Base-by-base conservation (phyloP, 305 asterid genomes). In the Ilex paraguariensis region DNA sequence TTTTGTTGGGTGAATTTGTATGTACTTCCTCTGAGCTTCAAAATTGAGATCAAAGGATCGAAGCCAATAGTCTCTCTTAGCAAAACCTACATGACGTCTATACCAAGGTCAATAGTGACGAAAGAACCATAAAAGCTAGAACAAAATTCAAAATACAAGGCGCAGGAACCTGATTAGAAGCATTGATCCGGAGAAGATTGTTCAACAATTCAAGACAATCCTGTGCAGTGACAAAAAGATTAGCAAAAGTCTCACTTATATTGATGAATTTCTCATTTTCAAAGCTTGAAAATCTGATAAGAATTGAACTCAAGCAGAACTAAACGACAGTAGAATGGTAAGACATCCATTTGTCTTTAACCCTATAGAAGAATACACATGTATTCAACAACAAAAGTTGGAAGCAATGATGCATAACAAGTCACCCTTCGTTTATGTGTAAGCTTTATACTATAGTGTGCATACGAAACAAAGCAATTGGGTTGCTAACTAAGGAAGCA, bases 1-100 rank as follows among this genome's bases (percentile, higher is more conserved):
- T 90, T 90, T 80, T 93, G 95, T 83, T 90, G 92, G 60, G 95
- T 84, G 75, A 90, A 93, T 75, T 83, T 93, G 73, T 81, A 90
- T 76, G 88, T 66, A 68, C 83, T 86, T 75, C 99, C 96, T 79
- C 95, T 71, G 64, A 92, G 97, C 83, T 85, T 84, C 80, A 93
- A 73, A 80, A 87, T 77, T 54, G 90, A 81, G 58, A 93, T 67
- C 72, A 90, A 75, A 46, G 85, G 84, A 63, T 93, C 97, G 81
- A 87, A 90, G 56, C 99, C 95, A 69, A 87, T 72, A 10, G 96
- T 87, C 84, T 93, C 99, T 82, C 96, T 86, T 59, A 93, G 97
- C 70, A 84, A 77, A 49, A 90, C 92, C 98, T 93, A 73, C 49
- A 72, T 55, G 68, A 32, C 64, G 62, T 48, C 74, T 52, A 16